These are phyloP conservation scores for Colletotrichum sp. DNA, from an alignment of 2,329 filamentous ascomycete genomes.

Conservation along the genomic window DNA sequence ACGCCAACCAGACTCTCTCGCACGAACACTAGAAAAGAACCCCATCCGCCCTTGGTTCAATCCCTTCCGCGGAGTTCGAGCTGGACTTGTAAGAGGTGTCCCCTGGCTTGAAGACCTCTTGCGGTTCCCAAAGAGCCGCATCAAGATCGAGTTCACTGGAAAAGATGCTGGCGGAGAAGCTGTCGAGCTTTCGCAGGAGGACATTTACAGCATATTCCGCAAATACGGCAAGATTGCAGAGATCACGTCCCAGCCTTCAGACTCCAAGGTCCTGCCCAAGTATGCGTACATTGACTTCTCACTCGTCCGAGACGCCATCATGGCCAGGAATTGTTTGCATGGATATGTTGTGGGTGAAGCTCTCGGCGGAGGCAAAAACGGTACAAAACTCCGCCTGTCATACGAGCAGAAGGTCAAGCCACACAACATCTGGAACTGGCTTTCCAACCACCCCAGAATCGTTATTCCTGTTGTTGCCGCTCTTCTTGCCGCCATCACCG, in stretches of 20 bases:
- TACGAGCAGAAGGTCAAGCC: conserved; percentile 82
- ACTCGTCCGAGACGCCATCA: conserved; percentile 75
- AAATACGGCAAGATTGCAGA: conserved; percentile 90
- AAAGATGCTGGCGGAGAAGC: conserved; percentile 72
- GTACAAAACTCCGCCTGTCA: conserved; percentile 79
- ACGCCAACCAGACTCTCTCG: conserved; percentile 51
- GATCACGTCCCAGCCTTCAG: conserved; percentile 80
- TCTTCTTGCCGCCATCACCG: conserved; percentile 80
- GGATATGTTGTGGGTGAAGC: conserved; percentile 75
- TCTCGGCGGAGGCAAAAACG: conserved; percentile 74
- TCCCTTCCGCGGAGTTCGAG: conserved; percentile 74
- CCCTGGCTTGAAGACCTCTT: conserved; percentile 96
- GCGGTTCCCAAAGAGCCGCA: conserved; percentile 74
- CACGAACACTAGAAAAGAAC: conserved; percentile 66
- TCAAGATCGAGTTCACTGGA: conserved; percentile 87
- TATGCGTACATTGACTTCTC: conserved; percentile 83
- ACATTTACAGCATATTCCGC: conserved; percentile 84
- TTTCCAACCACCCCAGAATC: conserved; percentile 84
- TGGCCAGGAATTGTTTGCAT: conserved; percentile 93
- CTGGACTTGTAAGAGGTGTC: conserved; percentile 77
- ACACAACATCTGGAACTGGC: conserved; percentile 86
- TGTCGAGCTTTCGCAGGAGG: conserved; percentile 84
- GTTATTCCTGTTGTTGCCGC: conserved; percentile 85
- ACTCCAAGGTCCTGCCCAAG: conserved; percentile 83
- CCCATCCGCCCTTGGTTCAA: conserved; percentile 91